These are phyloP conservation scores for Dryadomyces quercivorus DNA, from an alignment of 2,329 filamentous ascomycete species.

Conservation along the genomic window DNA sequence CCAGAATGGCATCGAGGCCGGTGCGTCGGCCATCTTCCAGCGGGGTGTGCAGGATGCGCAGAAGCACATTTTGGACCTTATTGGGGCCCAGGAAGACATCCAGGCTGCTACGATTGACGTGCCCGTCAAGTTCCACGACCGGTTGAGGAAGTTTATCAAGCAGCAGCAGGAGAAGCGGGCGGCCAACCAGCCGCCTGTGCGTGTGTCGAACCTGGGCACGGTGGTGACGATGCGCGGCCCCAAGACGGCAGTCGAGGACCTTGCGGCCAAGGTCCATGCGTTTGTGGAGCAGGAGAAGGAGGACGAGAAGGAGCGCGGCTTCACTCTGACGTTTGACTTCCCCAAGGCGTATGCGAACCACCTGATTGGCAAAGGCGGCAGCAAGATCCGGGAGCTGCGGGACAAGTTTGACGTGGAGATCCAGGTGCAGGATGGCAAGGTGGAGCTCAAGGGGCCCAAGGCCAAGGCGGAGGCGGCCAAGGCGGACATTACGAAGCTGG, in stretches of 20 bases:
- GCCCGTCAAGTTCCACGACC: slow-evolving; percentile 49
- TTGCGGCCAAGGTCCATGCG: slow-evolving; percentile 59
- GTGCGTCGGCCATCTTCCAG: slow-evolving; percentile 41
- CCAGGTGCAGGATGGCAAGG: slow-evolving; percentile 85
- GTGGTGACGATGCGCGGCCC: slow-evolving; percentile 68
- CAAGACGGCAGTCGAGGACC: slow-evolving; percentile 54
- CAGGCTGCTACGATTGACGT: slow-evolving; percentile 41
- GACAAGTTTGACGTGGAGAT: slow-evolving; percentile 62
- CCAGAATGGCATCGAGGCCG: slow-evolving; percentile 32
- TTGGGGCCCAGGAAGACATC: slow-evolving; percentile 47
- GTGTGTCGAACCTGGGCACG: slow-evolving; percentile 46
- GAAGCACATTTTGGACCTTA: slow-evolving; percentile 43
- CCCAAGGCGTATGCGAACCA: slow-evolving; percentile 91
- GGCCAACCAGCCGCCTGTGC: slow-evolving; percentile 46
- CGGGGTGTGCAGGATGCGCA: slow-evolving; percentile 42
- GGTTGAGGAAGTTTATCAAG: slow-evolving; percentile 51
- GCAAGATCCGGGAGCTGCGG: slow-evolving; percentile 52
- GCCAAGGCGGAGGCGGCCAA: slow-evolving; percentile 85
- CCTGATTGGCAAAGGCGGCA: slow-evolving; percentile 56
- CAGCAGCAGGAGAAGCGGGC: slow-evolving; percentile 47
- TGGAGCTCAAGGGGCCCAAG: slow-evolving; percentile 90
- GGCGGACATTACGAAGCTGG: slow-evolving; percentile 65
- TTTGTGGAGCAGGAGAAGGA: slow-evolving; percentile 83
- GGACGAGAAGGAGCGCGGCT: slow-evolving; percentile 88
- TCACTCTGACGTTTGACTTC: slow-evolving; percentile 79